A percentile compares a stretch with the other conserved stretches of the same genome.
Evolutionary conservation across 495 filamentous ascomycete genomes (phyloP).

Genomic region (Penicillium paxilli): DNA sequence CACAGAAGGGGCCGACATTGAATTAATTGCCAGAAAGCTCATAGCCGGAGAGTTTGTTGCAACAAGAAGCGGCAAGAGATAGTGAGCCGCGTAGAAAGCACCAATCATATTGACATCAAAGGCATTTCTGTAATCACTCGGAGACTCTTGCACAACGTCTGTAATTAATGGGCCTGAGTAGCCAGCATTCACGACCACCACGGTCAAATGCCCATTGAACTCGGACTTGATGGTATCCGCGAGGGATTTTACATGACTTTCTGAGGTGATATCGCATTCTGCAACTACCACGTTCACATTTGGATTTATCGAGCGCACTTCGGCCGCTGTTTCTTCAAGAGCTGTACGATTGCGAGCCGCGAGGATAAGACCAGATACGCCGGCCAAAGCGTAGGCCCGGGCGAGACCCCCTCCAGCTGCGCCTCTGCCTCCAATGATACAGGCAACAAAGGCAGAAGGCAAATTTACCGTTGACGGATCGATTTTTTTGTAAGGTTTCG

Average conservation of each 20-base stretch:
- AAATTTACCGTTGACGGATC: constrained; percentile 32
- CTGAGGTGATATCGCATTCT: constrained; percentile 39
- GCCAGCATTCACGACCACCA: constrained; percentile 47
- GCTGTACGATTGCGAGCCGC: constrained; percentile 31
- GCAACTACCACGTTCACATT: constrained; percentile 23
- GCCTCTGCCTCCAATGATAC: constrained; percentile 45
- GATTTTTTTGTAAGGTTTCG: constrained; percentile 44
- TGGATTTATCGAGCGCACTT: constrained; percentile 28
- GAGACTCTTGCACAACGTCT: constrained; percentile 28
- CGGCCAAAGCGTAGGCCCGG: constrained; percentile 39
- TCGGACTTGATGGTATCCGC: constrained; percentile 26
- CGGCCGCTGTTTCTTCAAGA: constrained; percentile 29
- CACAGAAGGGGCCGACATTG: constrained; percentile 24
- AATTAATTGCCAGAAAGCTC: constrained; percentile 33
- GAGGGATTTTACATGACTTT: constrained; percentile 31
- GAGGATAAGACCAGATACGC: constrained; percentile 40
- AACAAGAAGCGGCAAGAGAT: constrained; percentile 43
- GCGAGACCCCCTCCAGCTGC: constrained; percentile 46
- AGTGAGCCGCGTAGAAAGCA: constrained; percentile 35
- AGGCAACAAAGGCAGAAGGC: constrained; percentile 39
- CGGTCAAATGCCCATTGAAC: constrained; percentile 35
- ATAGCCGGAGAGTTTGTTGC: constrained; percentile 17
- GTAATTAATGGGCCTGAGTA: constrained; percentile 27
- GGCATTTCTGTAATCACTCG: constrained; percentile 37
- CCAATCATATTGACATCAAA: constrained; percentile 47